phyloP scores from a whole-genome alignment of 2,329 filamentous ascomycete species.

The Graphilbum sp. region DNA sequence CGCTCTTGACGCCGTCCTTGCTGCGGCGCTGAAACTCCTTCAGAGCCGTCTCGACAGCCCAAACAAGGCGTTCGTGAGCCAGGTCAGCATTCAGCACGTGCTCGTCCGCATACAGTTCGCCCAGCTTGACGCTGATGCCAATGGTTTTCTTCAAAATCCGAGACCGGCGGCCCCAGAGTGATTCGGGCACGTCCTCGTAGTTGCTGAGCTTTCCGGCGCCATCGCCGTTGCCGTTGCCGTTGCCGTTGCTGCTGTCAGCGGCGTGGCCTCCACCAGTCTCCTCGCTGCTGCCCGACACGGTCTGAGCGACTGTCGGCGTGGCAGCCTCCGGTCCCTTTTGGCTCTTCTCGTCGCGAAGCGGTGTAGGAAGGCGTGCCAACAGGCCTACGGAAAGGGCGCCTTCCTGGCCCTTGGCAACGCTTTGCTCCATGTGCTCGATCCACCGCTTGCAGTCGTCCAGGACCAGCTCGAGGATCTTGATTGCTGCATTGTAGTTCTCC shows the following conservation, averaged over 20 bases:
- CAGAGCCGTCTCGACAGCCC: constrained; percentile 66
- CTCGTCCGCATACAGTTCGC: constrained; percentile 62
- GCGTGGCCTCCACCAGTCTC: too few relatives aligned
- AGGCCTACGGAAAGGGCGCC: constrained; percentile 1
- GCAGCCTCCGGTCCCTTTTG: too few relatives aligned
- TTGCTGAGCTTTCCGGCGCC: neutral
- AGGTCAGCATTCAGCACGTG: constrained; percentile 58
- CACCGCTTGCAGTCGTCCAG: constrained; percentile 50
- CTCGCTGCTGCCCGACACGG: too few relatives aligned
- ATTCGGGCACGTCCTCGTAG: constrained; percentile 22
- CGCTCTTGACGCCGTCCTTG: constrained; percentile 49
- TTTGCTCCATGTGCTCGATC: constrained; percentile 38
- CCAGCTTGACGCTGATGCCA: constrained; percentile 66
- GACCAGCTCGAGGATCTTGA: constrained; percentile 65
- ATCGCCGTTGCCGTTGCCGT: constrained; percentile 1
- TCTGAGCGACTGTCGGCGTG: too few relatives aligned
- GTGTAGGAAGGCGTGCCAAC: constrained; percentile 1
- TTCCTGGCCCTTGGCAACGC: constrained; percentile 16
- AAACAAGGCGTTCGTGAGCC: constrained; percentile 60
- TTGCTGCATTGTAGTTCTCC: constrained; percentile 50
- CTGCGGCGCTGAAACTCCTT: constrained; percentile 56
- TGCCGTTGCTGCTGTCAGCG: neutral
- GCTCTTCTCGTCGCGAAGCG: neutral
- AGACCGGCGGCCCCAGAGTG: constrained; percentile 40
- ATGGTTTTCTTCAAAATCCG: constrained; percentile 59